Conservation (phyloP, 768 basidiomycete genomes). For the Gloeopeniophorella convolvens region DNA sequence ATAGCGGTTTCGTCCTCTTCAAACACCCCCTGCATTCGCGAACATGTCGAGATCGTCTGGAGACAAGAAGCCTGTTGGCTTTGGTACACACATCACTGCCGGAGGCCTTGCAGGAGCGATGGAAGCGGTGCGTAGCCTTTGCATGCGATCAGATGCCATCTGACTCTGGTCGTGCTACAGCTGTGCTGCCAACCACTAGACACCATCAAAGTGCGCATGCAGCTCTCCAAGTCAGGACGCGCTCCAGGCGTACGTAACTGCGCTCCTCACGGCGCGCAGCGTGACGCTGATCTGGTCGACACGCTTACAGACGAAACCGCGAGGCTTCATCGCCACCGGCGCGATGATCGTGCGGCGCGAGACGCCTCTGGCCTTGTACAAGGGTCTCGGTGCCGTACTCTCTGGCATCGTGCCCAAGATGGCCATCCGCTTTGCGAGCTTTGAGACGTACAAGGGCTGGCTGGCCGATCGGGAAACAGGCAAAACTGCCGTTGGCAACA, state of each 20-base stretch:
- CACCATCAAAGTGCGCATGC: conserved; percentile 99
- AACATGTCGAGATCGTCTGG: conserved; percentile 20
- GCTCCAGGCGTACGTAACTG: conserved; percentile 68
- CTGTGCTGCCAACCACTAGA: conserved; percentile 88
- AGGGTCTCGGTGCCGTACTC: conserved; percentile 93
- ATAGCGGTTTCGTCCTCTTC: neutral
- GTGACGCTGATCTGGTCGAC: neutral
- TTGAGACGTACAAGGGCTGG: conserved; percentile 88
- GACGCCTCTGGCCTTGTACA: conserved; percentile 94
- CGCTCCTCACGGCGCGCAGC: neutral
- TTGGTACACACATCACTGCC: conserved; percentile 87
- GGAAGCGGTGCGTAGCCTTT: conserved; percentile 62
- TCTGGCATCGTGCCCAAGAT: conserved; percentile 99
- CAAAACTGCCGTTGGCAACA: conserved; percentile 67
- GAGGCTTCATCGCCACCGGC: conserved; percentile 91
- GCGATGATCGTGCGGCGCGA: conserved; percentile 82
- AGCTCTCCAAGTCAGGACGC: conserved; percentile 77
- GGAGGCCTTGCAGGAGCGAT: conserved; percentile 92
- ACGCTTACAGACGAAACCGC: conserved; percentile 66
- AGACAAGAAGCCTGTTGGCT: conserved; percentile 73
- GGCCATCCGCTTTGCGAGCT: conserved; percentile 97
- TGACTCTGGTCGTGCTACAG: conserved; percentile 30
- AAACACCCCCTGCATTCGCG: too few relatives aligned
- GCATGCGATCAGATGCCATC: neutral
- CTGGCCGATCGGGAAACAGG: conserved; percentile 73